Evolutionary conservation across 208 protist species (phyloP).

Genomic region (Crithidia mellificae): DNA sequence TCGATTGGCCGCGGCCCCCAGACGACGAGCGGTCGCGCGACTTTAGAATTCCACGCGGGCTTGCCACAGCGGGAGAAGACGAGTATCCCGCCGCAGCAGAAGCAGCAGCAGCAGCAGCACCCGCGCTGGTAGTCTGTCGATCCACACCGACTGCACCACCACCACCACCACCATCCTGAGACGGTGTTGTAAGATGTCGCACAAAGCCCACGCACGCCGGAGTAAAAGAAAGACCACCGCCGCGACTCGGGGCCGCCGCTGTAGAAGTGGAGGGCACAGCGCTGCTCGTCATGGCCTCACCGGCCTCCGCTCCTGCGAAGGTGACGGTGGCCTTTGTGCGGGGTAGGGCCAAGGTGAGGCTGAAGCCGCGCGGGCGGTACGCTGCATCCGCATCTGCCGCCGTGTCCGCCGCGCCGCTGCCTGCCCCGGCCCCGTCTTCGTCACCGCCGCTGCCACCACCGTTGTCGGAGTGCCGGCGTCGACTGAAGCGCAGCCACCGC

Average conservation of each 20-base stretch:
- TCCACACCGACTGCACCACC: too few relatives aligned
- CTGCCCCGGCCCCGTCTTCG: too few relatives aligned
- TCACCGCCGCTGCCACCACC: not conserved
- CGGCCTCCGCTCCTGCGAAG: too few relatives aligned
- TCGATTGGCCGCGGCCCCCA: too few relatives aligned
- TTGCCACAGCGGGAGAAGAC: too few relatives aligned
- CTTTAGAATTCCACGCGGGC: constrained; percentile 7
- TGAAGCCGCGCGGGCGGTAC: constrained; percentile 30
- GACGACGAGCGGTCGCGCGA: not conserved
- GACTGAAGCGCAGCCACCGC: constrained; percentile 22
- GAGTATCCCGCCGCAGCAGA: too few relatives aligned
- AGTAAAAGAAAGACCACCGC: not conserved
- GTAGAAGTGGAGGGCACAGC: too few relatives aligned
- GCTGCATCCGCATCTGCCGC: not conserved
- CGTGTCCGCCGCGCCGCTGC: constrained; percentile 1
- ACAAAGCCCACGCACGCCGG: constrained; percentile 14
- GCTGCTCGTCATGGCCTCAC: not conserved
- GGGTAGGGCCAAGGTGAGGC: constrained; percentile 11
- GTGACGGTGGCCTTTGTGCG: too few relatives aligned
- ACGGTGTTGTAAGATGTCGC: not conserved
- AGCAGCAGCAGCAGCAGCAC: not conserved
- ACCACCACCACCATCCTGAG: too few relatives aligned
- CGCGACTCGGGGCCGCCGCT: too few relatives aligned
- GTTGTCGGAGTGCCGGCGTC: constrained; percentile 3
- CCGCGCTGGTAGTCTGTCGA: not conserved